phyloP scores from a whole-genome alignment of 257 asterid species.

The Solanum pinnatisectum region DNA sequence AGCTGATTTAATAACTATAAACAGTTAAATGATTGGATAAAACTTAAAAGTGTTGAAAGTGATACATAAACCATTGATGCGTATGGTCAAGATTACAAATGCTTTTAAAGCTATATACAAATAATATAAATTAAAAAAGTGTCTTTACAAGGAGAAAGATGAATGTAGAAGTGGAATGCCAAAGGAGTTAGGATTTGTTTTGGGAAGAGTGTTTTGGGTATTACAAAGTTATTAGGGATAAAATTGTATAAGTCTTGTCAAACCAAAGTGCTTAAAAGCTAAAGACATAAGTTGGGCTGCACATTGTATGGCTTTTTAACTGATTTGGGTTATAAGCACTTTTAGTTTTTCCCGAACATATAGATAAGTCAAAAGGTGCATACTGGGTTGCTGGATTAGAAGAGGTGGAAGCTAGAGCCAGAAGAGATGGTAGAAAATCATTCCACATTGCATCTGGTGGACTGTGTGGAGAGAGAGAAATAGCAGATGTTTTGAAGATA shows the following conservation, averaged over 20 bases:
- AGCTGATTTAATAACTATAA: background rate
- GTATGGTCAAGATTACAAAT: background rate
- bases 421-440: background rate
- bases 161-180: background rate
- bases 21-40: background rate
- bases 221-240: background rate
- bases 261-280: background rate
- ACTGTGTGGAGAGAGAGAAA: background rate
- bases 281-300: background rate
- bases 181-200: background rate
- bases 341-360: background rate
- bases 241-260: background rate
- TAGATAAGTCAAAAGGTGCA: background rate
- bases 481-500: background rate
- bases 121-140: background rate
- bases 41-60: background rate
- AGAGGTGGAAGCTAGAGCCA: background rate
- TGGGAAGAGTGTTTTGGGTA: background rate
- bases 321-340: background rate
- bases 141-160: background rate
- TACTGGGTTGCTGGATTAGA: background rate
- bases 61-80: background rate
- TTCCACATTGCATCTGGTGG: background rate
- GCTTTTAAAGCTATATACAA: background rate
- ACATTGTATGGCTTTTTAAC: background rate